Percentiles rank a stretch among this genome's conserved stretches.
phyloP scores from a whole-genome alignment of 2,329 filamentous ascomycete species.

The Epichloe brachyelytri region DNA sequence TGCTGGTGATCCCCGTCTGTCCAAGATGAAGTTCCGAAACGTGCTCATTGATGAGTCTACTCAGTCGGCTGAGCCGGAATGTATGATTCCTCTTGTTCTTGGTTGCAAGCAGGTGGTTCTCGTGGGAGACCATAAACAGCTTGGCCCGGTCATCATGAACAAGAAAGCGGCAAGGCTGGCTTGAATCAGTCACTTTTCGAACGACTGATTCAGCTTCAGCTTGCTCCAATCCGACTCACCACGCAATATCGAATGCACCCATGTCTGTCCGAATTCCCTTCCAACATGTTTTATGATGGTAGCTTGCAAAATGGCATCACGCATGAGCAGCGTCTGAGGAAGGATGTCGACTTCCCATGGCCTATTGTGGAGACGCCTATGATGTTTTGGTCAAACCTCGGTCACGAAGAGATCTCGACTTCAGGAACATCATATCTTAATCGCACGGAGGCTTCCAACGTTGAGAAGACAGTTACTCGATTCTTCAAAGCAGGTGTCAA shows the following conservation, averaged over 20 bases:
- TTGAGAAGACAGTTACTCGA: constrained; percentile 95
- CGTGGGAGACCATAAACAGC: constrained; percentile 94
- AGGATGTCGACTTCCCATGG: constrained; percentile 97
- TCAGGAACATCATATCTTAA: constrained; percentile 97
- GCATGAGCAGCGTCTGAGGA: constrained; percentile 72
- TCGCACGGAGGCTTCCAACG: constrained; percentile 89
- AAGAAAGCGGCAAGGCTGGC: constrained; percentile 96
- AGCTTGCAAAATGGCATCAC: constrained; percentile 95
- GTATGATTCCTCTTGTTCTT: constrained; percentile 93
- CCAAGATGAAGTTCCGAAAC: constrained; percentile 97
- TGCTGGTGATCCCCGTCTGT: constrained; percentile 84
- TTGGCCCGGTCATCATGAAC: constrained; percentile 99
- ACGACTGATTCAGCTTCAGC: constrained; percentile 81
- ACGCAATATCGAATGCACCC: constrained; percentile 99
- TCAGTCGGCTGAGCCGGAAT: constrained; percentile 94
- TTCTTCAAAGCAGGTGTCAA: constrained; percentile 99
- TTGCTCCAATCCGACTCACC: constrained; percentile 82
- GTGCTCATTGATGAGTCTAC: constrained; percentile 97
- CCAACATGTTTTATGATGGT: constrained; percentile 99
- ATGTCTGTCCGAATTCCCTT: constrained; percentile 91
- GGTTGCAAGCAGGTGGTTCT: constrained; percentile 99
- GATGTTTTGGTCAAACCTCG: constrained; percentile 99
- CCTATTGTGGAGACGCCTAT: constrained; percentile 87
- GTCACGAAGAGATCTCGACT: constrained; percentile 94
- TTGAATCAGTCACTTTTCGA: constrained; percentile 98